Conservation (phyloP, 2,329 filamentous ascomycete species). For the Beauveria caledonica region DNA sequence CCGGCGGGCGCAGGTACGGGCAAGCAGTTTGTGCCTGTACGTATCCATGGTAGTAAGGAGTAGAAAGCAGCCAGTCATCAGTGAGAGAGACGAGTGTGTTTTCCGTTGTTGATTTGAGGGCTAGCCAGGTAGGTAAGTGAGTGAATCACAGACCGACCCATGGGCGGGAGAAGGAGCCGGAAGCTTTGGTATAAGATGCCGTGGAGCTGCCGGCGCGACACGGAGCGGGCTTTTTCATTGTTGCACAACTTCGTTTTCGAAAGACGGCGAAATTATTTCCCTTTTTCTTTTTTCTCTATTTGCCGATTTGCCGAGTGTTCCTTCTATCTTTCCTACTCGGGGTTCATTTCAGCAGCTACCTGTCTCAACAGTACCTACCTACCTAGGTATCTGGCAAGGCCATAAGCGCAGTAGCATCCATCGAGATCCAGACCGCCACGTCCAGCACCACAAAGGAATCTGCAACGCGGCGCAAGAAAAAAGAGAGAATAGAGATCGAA, state of each 20-base stretch:
- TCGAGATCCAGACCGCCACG: constrained; percentile 1
- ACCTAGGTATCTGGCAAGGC: neutral
- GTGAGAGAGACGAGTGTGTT: neutral
- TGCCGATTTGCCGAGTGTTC: neutral
- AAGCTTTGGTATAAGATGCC: neutral
- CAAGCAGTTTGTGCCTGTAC: neutral
- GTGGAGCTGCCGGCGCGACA: neutral
- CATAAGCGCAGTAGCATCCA: neutral
- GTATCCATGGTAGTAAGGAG: neutral
- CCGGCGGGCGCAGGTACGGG: constrained; percentile 8
- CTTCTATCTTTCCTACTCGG: neutral
- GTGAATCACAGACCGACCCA: neutral
- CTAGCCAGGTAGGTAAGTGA: neutral
- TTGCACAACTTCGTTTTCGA: neutral
- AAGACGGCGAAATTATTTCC: neutral
- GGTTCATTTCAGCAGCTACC: neutral
- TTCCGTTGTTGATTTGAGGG: neutral
- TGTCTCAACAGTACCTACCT: neutral
- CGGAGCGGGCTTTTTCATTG: neutral
- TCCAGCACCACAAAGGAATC: neutral
- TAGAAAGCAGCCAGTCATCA: neutral
- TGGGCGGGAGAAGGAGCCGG: neutral
- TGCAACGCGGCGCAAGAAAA: neutral
- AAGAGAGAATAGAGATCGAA: neutral
- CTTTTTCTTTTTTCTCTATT: neutral